phyloP scores from a whole-genome alignment of 257 asterid species.

The Solanum raphanifolium region DNA sequence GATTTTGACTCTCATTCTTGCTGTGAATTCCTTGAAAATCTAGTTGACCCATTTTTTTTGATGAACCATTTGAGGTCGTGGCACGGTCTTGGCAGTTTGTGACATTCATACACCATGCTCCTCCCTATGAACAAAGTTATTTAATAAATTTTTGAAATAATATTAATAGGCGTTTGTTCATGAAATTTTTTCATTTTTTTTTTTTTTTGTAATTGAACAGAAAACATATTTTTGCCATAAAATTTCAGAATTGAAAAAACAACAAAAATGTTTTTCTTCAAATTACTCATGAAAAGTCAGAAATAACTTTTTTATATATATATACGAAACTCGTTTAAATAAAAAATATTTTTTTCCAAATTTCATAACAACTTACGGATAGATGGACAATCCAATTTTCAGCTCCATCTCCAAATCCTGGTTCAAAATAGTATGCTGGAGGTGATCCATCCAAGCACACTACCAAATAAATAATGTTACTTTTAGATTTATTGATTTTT shows the following conservation, averaged over 20 bases:
- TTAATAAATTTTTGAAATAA: not conserved
- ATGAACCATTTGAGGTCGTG: not conserved
- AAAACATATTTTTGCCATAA: not conserved
- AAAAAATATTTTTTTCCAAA: not conserved
- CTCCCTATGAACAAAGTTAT: not conserved
- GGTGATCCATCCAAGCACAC: constrained; percentile 5
- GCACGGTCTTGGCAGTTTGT: not conserved
- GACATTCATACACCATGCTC: not conserved
- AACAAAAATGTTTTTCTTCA: not conserved
- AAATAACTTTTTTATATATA: not conserved
- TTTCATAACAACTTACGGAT: not conserved
- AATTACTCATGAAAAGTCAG: not conserved
- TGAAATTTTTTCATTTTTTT: not conserved
- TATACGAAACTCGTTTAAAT: not conserved
- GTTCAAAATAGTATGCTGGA: not conserved
- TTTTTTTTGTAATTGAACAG: not conserved
- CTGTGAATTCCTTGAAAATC: not conserved
- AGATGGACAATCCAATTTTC: not conserved
- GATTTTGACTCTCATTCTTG: not conserved
- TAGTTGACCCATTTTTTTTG: not conserved
- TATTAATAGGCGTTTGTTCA: not conserved
- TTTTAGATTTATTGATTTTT: not conserved
- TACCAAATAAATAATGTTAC: not conserved
- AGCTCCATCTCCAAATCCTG: not conserved
- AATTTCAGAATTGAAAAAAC: not conserved